Percentiles rank a stretch among this genome's conserved stretches.
Conservation (phyloP, 306 rosid species). For the Phaseolus lunatus region DNA sequence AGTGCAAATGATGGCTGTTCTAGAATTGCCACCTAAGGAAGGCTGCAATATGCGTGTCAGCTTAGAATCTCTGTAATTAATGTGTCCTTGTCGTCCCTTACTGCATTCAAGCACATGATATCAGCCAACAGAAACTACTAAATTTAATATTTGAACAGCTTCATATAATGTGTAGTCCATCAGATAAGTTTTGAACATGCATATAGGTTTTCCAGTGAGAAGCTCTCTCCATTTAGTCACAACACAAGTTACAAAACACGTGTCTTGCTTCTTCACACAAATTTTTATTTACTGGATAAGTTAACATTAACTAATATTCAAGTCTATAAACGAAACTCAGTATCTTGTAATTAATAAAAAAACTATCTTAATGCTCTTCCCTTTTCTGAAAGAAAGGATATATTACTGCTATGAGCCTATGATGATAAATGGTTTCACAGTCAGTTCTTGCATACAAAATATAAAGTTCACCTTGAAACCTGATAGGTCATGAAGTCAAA, state of each 20-base stretch:
- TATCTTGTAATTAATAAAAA: neutral
- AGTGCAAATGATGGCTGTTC: conserved; percentile 95
- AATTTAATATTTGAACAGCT: conserved; percentile 1
- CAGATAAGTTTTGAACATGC: neutral
- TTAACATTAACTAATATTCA: neutral
- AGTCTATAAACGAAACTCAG: conserved; percentile 2
- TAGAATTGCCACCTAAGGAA: conserved; percentile 89
- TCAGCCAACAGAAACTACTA: conserved; percentile 30
- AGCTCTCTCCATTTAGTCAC: neutral
- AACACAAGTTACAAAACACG: neutral
- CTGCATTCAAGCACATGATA: conserved; percentile 56
- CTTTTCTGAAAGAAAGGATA: neutral
- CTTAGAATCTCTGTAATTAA: conserved; percentile 95
- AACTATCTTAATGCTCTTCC: neutral
- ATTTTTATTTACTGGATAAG: neutral
- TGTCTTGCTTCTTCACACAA: neutral
- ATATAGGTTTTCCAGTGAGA: neutral
- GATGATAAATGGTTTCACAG: neutral
- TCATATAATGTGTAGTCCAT: neutral
- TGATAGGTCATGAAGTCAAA: too few relatives aligned
- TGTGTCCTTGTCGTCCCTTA: conserved; percentile 84
- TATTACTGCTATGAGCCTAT: neutral
- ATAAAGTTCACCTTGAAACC: conserved; percentile 9
- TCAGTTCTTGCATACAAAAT: neutral
- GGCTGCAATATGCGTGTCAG: conserved; percentile 94